Conservation (phyloP, 148 eudicot species). For the Rhododendron ferrugineum region DNA sequence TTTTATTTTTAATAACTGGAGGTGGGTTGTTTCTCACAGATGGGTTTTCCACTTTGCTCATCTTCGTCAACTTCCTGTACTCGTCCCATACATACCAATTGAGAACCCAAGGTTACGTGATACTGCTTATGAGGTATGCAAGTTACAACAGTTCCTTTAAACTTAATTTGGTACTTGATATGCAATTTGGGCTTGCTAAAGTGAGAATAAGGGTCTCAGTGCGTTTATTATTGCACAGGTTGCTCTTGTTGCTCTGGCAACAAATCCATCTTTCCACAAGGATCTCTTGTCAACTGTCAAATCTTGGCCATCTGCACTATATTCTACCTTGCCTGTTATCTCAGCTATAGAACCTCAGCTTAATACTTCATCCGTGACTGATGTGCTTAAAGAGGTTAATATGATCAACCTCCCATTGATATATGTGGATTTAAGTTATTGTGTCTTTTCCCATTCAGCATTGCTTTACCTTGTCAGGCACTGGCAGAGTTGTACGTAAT, state of each 20-base stretch:
- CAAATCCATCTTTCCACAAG: slow-evolving; percentile 77
- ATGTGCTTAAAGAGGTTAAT: slow-evolving; percentile 77
- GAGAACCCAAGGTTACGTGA: slow-evolving; percentile 83
- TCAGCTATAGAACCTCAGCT: slow-evolving; percentile 89
- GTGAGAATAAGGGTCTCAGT: neutral
- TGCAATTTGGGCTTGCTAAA: slow-evolving; percentile 12
- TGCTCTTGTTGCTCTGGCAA: slow-evolving; percentile 84
- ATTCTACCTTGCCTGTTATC: slow-evolving; percentile 67
- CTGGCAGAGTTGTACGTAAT: slow-evolving; percentile 85
- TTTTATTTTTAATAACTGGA: slow-evolving; percentile 16
- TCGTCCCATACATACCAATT: slow-evolving; percentile 83
- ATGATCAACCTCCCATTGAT: slow-evolving; percentile 3
- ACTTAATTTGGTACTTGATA: slow-evolving; percentile 8
- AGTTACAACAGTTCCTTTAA: slow-evolving; percentile 10
- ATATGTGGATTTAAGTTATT: slow-evolving; percentile 11
- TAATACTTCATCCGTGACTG: slow-evolving; percentile 72
- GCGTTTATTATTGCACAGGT: slow-evolving; percentile 45
- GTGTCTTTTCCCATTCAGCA: neutral
- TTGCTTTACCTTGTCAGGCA: slow-evolving; percentile 47
- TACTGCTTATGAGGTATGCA: slow-evolving; percentile 89
- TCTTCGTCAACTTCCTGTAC: slow-evolving; percentile 87
- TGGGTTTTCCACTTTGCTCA: slow-evolving; percentile 97
- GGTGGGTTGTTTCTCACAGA: slow-evolving; percentile 39
- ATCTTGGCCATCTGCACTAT: slow-evolving; percentile 81
- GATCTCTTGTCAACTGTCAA: slow-evolving; percentile 79